Percentiles rank a stretch among this genome's conserved stretches.
Conservation (phyloP, 805 yeast species). For the Starmerella floricola region DNA sequence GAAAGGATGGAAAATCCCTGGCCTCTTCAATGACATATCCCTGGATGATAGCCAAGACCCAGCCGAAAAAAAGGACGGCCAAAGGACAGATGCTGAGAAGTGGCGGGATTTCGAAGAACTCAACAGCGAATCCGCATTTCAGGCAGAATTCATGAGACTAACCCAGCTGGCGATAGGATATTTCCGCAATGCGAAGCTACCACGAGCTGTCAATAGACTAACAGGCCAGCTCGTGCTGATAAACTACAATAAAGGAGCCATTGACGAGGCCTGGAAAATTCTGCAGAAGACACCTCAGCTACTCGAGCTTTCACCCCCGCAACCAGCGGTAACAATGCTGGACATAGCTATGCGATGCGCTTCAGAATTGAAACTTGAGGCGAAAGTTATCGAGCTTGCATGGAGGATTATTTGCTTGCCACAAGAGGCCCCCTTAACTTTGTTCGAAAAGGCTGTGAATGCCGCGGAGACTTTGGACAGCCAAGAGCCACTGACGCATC, state of each 20-base stretch:
- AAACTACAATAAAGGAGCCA: conserved; percentile 43
- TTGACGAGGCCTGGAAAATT: conserved; percentile 48
- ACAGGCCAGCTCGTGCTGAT: conserved; percentile 69
- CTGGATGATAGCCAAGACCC: conserved; percentile 12
- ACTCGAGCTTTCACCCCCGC: background rate
- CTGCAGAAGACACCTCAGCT: conserved; percentile 26
- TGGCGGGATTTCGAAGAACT: conserved; percentile 21
- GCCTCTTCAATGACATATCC: conserved; percentile 25
- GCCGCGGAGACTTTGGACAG: conserved; percentile 21
- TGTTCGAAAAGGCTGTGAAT: conserved; percentile 19
- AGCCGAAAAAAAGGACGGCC: conserved; percentile 3
- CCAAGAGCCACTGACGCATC: conserved; percentile 20
- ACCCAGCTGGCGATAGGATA: conserved; percentile 48
- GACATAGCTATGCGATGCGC: conserved; percentile 60
- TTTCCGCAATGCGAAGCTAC: conserved; percentile 41
- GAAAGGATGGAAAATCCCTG: conserved; percentile 26
- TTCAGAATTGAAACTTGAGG: conserved; percentile 21
- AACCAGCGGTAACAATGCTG: conserved; percentile 38
- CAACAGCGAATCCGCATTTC: conserved; percentile 29
- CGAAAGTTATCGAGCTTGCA: conserved; percentile 25
- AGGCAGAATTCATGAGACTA: conserved; percentile 35
- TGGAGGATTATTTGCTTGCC: conserved; percentile 24
- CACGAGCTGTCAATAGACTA: conserved; percentile 57
- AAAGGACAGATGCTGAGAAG: background rate
- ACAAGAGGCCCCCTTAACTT: conserved; percentile 6